phyloP scores from a whole-genome alignment of 805 yeast genomes.

The Lipomyces orientalis region DNA sequence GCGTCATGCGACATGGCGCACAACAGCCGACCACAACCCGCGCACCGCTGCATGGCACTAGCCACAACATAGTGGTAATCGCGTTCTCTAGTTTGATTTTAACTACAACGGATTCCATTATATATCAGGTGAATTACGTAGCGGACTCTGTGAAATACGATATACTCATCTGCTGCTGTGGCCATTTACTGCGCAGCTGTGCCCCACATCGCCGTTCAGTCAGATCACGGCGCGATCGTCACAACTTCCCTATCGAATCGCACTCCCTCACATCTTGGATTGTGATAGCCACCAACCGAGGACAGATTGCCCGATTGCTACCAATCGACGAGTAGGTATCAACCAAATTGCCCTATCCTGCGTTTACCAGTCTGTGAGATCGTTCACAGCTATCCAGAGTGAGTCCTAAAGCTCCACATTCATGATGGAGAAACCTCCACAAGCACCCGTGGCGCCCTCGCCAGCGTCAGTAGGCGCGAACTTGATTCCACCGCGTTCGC shows the following conservation, averaged over 20 bases:
- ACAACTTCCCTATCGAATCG: background rate
- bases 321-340: background rate
- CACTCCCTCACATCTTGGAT: background rate
- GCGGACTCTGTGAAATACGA: background rate
- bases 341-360: background rate
- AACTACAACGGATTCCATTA: background rate
- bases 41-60: background rate
- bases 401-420: background rate
- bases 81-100: background rate
- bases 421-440: background rate
- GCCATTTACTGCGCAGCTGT: background rate
- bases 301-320: background rate
- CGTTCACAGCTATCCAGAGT: background rate
- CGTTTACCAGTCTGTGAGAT: background rate
- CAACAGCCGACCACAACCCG: background rate
- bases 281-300: background rate
- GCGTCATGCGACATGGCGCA: background rate
- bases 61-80: background rate
- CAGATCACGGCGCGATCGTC: background rate
- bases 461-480: slow-evolving; percentile 17
- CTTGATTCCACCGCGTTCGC: slow-evolving; percentile 14
- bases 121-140: background rate
- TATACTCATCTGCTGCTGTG: background rate
- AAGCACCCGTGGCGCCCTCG: slow-evolving; percentile 20
- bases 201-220: background rate